Base-by-base conservation (phyloP, 202 grass and related monocot genomes). In the Cymbopogon flexuosus region DNA sequence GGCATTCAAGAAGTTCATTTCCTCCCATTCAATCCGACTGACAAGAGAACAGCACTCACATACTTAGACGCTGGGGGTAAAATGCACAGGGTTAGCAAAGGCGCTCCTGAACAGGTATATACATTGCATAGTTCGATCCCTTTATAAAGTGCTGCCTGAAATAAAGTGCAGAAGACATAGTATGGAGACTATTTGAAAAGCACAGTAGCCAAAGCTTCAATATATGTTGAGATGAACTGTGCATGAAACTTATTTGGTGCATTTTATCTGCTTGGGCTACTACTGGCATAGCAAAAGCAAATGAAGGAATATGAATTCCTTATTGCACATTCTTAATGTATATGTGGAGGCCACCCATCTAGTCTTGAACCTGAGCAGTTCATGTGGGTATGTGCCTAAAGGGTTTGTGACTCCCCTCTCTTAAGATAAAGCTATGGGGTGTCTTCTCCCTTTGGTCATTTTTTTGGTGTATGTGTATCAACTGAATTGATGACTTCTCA, bases 11-110 rank as follows among this genome's bases (percentile, higher is more conserved):
- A 92, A 73, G 76, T 92, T 21, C 89, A 91, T 61, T 91, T 91
- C 64, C 82, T 91, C 40, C 89, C 89, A 65, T 91, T 92, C 72
- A 92, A 92, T 62, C 90, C 90, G 69, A 88, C 86, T 14, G 86
- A 92, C 65, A 92, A 92, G 76, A 73, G 90, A 66, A 92, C 90
- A 68, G 90, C 90, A 49, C 77, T 92, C 46, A 89, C 90, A 37
- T 92, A 92, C 77, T 79, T 92, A 34, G 87, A 92, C 6, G 62
- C 77, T 22, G 7, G 40, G 49, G 87, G 90, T 73, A 92, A 79
- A 81, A 87, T 89, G 90, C 80, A 89, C 75, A 84, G 90, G 54
- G 81, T 89, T 71, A 92, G 90, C 84, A 92, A 92, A 77, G 90
- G 90, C 74, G 90, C 90, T 59, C 90, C 90, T 60, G 90, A 92